phyloP scores from a whole-genome alignment of 768 basidiomycete species.

The Sporobolomyces pararoseus region DNA sequence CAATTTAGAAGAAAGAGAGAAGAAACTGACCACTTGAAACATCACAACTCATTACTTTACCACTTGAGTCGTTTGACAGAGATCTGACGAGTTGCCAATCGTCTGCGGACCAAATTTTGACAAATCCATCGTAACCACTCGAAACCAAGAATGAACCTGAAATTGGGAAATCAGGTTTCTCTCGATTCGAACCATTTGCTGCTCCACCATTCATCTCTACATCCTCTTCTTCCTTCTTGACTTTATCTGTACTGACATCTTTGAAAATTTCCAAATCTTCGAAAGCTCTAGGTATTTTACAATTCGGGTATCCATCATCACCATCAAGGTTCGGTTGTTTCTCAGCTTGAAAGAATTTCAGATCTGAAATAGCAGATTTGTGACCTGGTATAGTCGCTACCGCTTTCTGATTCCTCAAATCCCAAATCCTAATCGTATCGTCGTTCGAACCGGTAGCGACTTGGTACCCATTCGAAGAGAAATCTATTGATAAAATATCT shows the following conservation, averaged over 20 bases:
- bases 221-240: constrained; percentile 33
- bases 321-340: not conserved
- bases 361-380: constrained; percentile 86
- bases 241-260: constrained; percentile 13
- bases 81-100: constrained; percentile 91
- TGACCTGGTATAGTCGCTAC: constrained; percentile 95
- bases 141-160: constrained; percentile 90
- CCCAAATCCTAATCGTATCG: constrained; percentile 98
- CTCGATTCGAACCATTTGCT: constrained; percentile 16
- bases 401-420: constrained; percentile 87
- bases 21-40: constrained; percentile 59
- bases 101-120: constrained; percentile 95
- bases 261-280: constrained; percentile 19
- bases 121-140: constrained; percentile 87
- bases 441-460: constrained; percentile 95
- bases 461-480: constrained; percentile 98
- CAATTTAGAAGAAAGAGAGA: not conserved
- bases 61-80: constrained; percentile 77
- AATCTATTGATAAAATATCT: constrained; percentile 82
- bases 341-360: constrained; percentile 75
- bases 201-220: constrained; percentile 17
- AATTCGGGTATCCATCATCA: constrained; percentile 13
- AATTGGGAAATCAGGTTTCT: constrained; percentile 66
- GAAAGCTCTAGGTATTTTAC: constrained; percentile 33
- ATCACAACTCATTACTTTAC: constrained; percentile 99